Evolutionary conservation across 2,329 filamentous ascomycete species (phyloP).

Genomic region (Cladophialophora bantiana): DNA sequence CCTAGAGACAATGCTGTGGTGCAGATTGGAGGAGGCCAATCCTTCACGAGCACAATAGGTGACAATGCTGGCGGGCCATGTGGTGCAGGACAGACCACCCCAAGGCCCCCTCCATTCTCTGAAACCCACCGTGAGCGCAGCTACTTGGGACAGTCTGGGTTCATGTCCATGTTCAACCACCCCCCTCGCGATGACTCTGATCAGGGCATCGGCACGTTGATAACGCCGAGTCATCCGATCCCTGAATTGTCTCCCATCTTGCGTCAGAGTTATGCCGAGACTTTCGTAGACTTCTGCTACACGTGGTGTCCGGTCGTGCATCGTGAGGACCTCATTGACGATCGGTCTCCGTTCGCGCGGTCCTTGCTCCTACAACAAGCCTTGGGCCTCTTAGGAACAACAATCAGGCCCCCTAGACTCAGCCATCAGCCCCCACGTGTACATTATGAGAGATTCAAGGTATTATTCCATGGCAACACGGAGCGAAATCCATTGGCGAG

Average conservation of each 20-base stretch:
- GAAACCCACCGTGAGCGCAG: neutral
- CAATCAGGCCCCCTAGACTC: conserved; percentile 53
- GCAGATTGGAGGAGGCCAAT: neutral
- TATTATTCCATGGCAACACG: conserved; percentile 52
- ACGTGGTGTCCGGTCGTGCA: conserved; percentile 41
- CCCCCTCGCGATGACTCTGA: conserved; percentile 1
- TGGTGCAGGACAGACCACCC: neutral
- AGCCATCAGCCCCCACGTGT: conserved; percentile 48
- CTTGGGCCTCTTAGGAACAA: conserved; percentile 51
- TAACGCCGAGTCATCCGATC: neutral
- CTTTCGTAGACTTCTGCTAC: conserved; percentile 10
- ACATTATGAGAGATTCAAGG: conserved; percentile 51
- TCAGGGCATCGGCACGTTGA: conserved; percentile 3
- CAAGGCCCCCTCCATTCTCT: neutral
- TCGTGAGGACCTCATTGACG: conserved; percentile 42
- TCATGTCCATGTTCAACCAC: conserved; percentile 16
- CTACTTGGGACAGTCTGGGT: conserved; percentile 13
- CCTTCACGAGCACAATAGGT: neutral
- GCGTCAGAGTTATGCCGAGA: conserved; percentile 13
- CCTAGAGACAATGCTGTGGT: neutral
- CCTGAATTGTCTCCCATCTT: neutral
- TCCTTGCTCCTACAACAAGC: conserved; percentile 44
- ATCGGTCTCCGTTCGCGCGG: conserved; percentile 37
- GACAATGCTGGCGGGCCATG: neutral
- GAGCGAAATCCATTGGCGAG: conserved; percentile 50